Conservation (phyloP, 441 rosid species). For the Francoa sonchifolia region DNA sequence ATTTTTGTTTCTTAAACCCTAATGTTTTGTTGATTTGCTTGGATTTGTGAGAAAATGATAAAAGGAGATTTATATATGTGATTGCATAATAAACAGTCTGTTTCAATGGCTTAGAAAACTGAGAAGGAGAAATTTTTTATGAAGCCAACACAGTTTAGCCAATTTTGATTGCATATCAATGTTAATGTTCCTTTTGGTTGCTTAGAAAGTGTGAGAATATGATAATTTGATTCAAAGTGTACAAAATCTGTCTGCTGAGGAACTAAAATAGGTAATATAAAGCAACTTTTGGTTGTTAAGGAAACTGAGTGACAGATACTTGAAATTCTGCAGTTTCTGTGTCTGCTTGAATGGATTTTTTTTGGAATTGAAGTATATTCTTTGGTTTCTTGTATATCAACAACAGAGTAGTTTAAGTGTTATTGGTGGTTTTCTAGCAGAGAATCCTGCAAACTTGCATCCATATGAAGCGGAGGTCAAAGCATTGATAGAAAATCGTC, state of each 20-base stretch:
- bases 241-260: too few species aligned
- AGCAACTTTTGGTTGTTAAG: not conserved
- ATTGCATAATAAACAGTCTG: too few species aligned
- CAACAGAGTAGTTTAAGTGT: not conserved
- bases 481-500: conserved; percentile 36
- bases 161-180: not conserved
- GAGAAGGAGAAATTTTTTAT: too few species aligned
- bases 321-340: too few species aligned
- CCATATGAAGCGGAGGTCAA: conserved; percentile 56
- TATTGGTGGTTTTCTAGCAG: conserved; percentile 18
- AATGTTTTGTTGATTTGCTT: not conserved
- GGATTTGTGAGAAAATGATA: not conserved
- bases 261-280: not conserved
- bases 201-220: not conserved
- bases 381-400: not conserved
- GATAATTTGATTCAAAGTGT: not conserved
- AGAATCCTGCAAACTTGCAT: conserved; percentile 34
- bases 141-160: too few species aligned
- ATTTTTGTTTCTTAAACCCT: not conserved
- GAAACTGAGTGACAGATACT: too few species aligned
- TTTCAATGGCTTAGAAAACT: too few species aligned
- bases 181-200: conserved; percentile 4
- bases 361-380: not conserved
- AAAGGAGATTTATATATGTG: too few species aligned
- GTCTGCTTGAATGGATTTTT: too few species aligned